phyloP scores from a whole-genome alignment of 352 stramenopile species.

The Globisporangium spinosum region DNA sequence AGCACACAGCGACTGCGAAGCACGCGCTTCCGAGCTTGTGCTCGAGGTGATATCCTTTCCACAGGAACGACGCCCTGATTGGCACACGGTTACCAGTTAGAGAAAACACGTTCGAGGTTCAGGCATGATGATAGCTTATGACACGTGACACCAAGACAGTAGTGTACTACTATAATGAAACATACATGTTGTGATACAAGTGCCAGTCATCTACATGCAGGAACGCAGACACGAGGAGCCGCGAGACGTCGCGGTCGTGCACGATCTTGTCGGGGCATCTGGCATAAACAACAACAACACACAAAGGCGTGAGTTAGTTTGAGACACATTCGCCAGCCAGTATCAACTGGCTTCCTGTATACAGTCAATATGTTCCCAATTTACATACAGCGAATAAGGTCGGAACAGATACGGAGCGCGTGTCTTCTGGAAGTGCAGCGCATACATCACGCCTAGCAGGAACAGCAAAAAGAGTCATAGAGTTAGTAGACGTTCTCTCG shows the following conservation, averaged over 20 bases:
- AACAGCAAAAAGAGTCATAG: neutral
- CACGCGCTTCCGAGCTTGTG: slow-evolving; percentile 39
- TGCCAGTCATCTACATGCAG: slow-evolving; percentile 84
- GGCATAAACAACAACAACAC: slow-evolving; percentile 4
- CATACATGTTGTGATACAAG: slow-evolving; percentile 90
- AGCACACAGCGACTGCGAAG: slow-evolving; percentile 47
- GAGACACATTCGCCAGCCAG: slow-evolving; percentile 1
- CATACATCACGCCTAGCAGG: slow-evolving; percentile 42
- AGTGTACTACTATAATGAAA: slow-evolving; percentile 16
- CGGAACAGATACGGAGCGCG: slow-evolving; percentile 31
- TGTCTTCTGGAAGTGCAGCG: slow-evolving; percentile 51
- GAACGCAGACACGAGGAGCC: slow-evolving; percentile 69
- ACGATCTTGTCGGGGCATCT: slow-evolving; percentile 72
- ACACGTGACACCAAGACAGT: neutral
- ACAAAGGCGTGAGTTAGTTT: slow-evolving; percentile 4
- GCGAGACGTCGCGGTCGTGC: slow-evolving; percentile 27
- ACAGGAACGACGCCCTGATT: slow-evolving; percentile 70
- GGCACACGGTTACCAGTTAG: slow-evolving; percentile 3
- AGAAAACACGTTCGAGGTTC: neutral
- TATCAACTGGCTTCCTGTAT: neutral
- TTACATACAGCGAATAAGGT: slow-evolving; percentile 45
- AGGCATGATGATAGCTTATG: neutral
- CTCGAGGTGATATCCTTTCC: slow-evolving; percentile 84
- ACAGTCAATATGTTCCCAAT: neutral
- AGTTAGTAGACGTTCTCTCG: neutral